Conservation (phyloP, 257 asterid genomes). For the Solanum gracilifrons region DNA sequence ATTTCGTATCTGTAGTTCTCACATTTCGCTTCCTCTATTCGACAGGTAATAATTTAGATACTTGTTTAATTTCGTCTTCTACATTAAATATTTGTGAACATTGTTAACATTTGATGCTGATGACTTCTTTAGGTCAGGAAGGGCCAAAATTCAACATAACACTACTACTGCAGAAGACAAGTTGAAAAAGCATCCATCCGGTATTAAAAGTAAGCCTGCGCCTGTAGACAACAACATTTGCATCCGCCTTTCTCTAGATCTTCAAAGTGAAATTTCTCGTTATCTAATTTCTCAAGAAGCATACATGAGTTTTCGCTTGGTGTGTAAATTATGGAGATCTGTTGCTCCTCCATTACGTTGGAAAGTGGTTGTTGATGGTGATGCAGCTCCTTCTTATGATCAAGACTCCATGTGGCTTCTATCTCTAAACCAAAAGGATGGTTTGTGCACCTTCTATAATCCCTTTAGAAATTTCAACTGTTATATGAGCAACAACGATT, state of each 20-base stretch:
- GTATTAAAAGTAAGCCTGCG: background rate
- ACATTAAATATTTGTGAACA: background rate
- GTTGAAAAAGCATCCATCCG: background rate
- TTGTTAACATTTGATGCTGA: background rate
- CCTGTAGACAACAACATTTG: background rate
- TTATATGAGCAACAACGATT: background rate
- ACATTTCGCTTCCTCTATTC: background rate
- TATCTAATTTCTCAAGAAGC: background rate
- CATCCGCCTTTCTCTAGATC: background rate
- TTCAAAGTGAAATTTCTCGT: background rate
- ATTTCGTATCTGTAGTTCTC: background rate
- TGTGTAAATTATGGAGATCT: background rate
- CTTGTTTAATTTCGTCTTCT: background rate
- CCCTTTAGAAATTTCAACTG: background rate
- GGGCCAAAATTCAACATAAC: background rate
- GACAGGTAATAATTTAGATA: background rate
- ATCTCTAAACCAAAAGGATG: background rate
- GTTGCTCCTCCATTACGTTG: background rate
- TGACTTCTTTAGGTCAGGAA: background rate
- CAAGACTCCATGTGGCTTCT: background rate
- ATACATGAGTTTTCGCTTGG: background rate
- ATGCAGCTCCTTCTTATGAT: background rate
- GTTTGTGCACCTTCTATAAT: background rate
- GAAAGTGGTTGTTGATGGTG: background rate
- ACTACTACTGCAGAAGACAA: background rate